These are phyloP conservation scores for Chrysoporthe puriensis DNA, from an alignment of 2,329 filamentous ascomycete species.

Conservation along the genomic window DNA sequence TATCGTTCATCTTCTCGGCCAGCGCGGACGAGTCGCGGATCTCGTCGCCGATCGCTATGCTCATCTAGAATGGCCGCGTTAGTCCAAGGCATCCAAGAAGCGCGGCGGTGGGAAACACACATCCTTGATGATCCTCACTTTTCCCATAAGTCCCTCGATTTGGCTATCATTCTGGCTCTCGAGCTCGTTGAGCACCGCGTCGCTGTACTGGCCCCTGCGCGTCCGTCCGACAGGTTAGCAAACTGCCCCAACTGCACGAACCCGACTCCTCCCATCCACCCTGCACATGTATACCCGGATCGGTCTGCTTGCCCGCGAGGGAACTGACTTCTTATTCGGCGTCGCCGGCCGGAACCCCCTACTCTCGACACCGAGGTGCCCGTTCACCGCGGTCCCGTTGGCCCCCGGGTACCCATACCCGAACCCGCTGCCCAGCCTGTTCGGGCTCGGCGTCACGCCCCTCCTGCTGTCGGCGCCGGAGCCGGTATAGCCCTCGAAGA, in stretches of 20 bases:
- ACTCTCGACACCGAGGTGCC: constrained; percentile 39
- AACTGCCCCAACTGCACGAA: background rate
- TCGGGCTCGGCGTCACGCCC: constrained; percentile 51
- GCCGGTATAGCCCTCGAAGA: constrained; percentile 75
- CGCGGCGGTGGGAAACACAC: constrained; percentile 55
- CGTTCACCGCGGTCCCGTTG: constrained; percentile 33
- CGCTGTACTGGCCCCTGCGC: constrained; percentile 83
- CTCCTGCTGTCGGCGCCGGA: constrained; percentile 49
- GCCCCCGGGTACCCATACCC: constrained; percentile 56
- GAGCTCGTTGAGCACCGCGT: constrained; percentile 87
- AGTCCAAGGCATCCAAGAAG: background rate
- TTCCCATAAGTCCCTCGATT: constrained; percentile 86
- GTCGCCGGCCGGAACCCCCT: constrained; percentile 67
- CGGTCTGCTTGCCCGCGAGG: background rate
- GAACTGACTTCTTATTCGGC: constrained; percentile 67
- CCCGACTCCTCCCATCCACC: background rate
- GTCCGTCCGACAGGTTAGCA: constrained; percentile 9
- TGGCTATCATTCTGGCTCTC: constrained; percentile 95
- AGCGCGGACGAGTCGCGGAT: constrained; percentile 88
- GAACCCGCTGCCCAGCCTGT: constrained; percentile 44
- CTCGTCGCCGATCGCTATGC: constrained; percentile 90
- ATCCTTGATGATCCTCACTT: constrained; percentile 87
- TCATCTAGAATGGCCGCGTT: constrained; percentile 64
- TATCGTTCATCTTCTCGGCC: constrained; percentile 94
- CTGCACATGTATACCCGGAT: background rate